These are phyloP conservation scores for Lotmaria passim DNA, from an alignment of 208 protist genomes.

Conservation along the genomic window DNA sequence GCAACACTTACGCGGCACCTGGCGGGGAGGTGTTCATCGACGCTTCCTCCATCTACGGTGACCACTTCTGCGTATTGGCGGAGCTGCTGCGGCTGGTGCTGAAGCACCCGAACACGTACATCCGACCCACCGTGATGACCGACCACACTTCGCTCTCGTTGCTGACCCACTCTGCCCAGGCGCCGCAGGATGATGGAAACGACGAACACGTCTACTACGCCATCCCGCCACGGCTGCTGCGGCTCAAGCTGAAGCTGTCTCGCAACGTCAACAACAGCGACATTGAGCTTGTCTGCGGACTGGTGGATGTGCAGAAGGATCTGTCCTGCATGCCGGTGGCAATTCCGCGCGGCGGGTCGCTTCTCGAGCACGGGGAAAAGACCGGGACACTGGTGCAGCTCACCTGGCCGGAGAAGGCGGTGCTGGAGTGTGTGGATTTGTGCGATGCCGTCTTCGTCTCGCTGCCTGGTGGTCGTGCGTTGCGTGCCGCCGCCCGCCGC, in stretches of 20 bases:
- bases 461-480: constrained; percentile 38
- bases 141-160: neutral
- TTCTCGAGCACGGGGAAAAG: neutral
- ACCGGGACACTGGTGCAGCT: constrained; percentile 20
- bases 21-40: constrained; percentile 41
- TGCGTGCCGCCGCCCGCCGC: constrained; percentile 38
- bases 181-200: neutral
- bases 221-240: constrained; percentile 27
- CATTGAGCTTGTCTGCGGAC: constrained; percentile 23
- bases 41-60: constrained; percentile 28
- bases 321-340: constrained; percentile 13
- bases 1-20: constrained; percentile 18
- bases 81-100: constrained; percentile 33
- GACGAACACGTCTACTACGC: constrained; percentile 21
- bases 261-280: constrained; percentile 34
- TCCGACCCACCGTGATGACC: constrained; percentile 12
- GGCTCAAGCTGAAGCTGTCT: constrained; percentile 32
- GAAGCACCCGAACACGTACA: constrained; percentile 10
- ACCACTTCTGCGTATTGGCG: constrained; percentile 36
- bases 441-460: constrained; percentile 38
- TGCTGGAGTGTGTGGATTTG: constrained; percentile 33
- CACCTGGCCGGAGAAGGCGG: constrained; percentile 33
- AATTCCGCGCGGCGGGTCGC: neutral
- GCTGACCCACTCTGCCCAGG: neutral
- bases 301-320: constrained; percentile 26